Evolutionary conservation across 169 alveolate species (phyloP).

Genomic region (Plasmodium vivax): DNA sequence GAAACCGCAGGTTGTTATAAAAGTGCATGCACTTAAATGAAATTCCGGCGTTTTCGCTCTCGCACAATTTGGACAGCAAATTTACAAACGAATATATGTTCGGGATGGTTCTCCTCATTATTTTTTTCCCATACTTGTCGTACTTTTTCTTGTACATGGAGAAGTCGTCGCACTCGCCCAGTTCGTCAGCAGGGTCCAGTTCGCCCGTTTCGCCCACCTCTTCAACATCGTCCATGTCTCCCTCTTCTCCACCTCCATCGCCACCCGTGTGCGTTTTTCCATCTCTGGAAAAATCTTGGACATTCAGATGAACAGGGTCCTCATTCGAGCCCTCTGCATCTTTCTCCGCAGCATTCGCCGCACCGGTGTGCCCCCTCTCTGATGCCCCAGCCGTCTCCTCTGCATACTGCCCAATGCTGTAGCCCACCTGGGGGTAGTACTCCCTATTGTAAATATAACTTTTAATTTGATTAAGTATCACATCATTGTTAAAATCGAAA

Average conservation of each 20-base stretch:
- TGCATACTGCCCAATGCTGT: neutral
- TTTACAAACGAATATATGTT: slow-evolving; percentile 55
- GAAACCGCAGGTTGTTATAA: slow-evolving; percentile 47
- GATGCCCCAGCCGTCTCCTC: neutral
- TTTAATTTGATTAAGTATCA: slow-evolving; percentile 38
- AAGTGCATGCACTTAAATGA: slow-evolving; percentile 68
- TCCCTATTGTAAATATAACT: slow-evolving; percentile 33
- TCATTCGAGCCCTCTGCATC: neutral
- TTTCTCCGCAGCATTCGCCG: neutral
- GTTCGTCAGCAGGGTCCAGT: neutral
- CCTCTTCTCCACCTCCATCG: neutral
- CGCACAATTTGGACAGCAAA: slow-evolving; percentile 67
- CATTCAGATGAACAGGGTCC: neutral
- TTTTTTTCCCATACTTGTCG: slow-evolving; percentile 61
- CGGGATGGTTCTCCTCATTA: slow-evolving; percentile 51
- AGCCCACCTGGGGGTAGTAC: neutral
- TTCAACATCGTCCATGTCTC: neutral
- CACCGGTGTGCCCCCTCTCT: neutral
- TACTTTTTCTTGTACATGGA: neutral
- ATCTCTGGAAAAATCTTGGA: neutral
- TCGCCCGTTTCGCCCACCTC: neutral
- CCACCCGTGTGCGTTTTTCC: neutral
- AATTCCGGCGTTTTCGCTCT: slow-evolving; percentile 45
- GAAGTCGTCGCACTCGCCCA: neutral
- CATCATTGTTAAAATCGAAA: slow-evolving; percentile 59